Evolutionary conservation across 805 yeast species (phyloP).

Genomic region (Candida ponderosae): DNA sequence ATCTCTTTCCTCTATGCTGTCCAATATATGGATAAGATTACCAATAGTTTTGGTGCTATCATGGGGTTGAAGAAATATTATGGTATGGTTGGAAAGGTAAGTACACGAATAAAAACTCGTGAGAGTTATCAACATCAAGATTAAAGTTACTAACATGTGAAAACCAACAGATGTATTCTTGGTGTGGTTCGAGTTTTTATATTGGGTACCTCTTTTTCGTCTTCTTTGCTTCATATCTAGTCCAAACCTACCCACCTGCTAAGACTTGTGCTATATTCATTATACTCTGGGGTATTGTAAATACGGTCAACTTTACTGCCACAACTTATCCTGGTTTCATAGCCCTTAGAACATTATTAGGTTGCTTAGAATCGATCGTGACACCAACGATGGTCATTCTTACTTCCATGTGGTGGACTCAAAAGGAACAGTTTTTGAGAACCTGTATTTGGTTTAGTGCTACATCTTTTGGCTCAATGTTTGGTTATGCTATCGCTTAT

Average conservation of each 20-base stretch:
- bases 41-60: constrained; percentile 44
- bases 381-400: constrained; percentile 51
- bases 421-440: constrained; percentile 35
- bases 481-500: constrained; percentile 49
- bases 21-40: constrained; percentile 54
- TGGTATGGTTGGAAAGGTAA: constrained; percentile 36
- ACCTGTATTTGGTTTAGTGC: constrained; percentile 36
- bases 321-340: constrained; percentile 36
- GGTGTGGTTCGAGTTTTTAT: constrained; percentile 57
- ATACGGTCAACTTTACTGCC: constrained; percentile 2
- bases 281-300: constrained; percentile 54
- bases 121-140: too few relatives aligned
- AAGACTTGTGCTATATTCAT: constrained; percentile 40
- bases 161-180: constrained; percentile 37
- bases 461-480: constrained; percentile 37
- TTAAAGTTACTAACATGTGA: too few relatives aligned
- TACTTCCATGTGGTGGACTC: constrained; percentile 52
- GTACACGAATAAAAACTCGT: too few relatives aligned
- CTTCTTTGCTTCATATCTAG: constrained; percentile 33
- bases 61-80: constrained; percentile 40
- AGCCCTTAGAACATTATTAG: constrained; percentile 40
- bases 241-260: constrained; percentile 53
- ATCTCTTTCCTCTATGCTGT: constrained; percentile 40
- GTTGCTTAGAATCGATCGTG: constrained; percentile 43
- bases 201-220: constrained; percentile 58